Evolutionary conservation across 148 eudicot genomes (phyloP).

Genomic region (Camellia sinensis): DNA sequence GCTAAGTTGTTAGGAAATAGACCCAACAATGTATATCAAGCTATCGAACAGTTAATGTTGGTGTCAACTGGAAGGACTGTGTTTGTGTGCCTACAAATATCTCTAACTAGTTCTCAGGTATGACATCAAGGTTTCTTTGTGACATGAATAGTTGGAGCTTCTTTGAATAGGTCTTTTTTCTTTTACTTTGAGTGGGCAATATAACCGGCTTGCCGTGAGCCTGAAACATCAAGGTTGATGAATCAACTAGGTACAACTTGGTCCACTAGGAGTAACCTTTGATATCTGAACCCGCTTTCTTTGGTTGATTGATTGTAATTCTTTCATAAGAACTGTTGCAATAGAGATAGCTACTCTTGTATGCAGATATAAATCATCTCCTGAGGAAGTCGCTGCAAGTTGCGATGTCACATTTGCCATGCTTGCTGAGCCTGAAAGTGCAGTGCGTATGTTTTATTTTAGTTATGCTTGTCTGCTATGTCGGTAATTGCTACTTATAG

Average conservation of each 20-base stretch:
- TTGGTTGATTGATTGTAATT: neutral
- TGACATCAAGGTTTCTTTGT: neutral
- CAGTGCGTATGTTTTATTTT: constrained; percentile 63
- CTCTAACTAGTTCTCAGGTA: neutral
- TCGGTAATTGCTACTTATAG: constrained; percentile 22
- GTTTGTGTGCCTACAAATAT: neutral
- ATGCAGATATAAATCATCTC: constrained; percentile 73
- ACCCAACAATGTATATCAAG: neutral
- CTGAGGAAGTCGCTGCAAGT: constrained; percentile 87
- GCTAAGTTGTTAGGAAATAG: neutral
- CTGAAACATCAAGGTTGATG: neutral
- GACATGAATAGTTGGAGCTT: neutral
- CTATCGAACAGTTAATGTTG: neutral
- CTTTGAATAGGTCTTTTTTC: neutral
- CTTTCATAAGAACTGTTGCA: neutral
- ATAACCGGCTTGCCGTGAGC: neutral
- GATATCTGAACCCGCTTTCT: neutral
- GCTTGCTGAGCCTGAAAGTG: constrained; percentile 99
- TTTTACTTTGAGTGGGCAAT: neutral
- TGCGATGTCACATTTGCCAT: constrained; percentile 97
- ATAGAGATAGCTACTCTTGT: constrained; percentile 3
- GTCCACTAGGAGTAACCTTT: neutral
- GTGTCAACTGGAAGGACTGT: neutral
- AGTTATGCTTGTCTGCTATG: constrained; percentile 16
- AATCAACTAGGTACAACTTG: neutral